Conservation (phyloP, 495 filamentous ascomycete genomes). For the Aspergillus cavernicola region DNA sequence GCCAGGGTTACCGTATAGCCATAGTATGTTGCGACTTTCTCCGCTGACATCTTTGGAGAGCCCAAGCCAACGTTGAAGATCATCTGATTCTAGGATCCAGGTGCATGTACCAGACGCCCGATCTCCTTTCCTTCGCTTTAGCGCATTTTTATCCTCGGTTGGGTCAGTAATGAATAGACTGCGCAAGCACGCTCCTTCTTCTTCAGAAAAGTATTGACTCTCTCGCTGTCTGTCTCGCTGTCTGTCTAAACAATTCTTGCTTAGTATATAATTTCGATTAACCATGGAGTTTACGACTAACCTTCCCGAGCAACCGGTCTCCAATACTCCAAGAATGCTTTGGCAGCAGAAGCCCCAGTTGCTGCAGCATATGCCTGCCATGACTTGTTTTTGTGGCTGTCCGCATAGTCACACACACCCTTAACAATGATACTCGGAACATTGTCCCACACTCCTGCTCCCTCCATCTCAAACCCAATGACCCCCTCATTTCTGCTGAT, state of each 20-base stretch:
- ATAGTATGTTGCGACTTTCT: constrained; percentile 12
- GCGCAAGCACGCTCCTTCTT: not conserved
- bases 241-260: too few relatives aligned
- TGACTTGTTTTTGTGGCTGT: constrained; percentile 38
- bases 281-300: too few relatives aligned
- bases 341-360: constrained; percentile 32
- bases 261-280: too few relatives aligned
- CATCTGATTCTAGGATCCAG: constrained; percentile 24
- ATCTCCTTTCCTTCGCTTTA: constrained; percentile 7
- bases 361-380: constrained; percentile 40
- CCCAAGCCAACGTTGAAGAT: constrained; percentile 17
- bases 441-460: constrained; percentile 38
- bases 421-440: constrained; percentile 36
- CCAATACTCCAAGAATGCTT: constrained; percentile 17
- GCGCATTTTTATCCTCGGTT: not conserved
- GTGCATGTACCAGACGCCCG: constrained; percentile 16
- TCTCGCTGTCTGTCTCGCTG: too few relatives aligned
- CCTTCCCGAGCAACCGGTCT: too few relatives aligned
- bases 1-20: constrained; percentile 26
- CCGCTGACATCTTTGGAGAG: not conserved
- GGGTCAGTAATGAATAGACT: constrained; percentile 9
- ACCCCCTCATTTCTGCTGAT: not conserved
- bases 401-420: constrained; percentile 41
- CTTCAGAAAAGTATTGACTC: too few relatives aligned
- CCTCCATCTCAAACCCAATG: constrained; percentile 36